Conservation (phyloP, 371 early-diverging fungal genomes). For the Mucor mucedo region DNA sequence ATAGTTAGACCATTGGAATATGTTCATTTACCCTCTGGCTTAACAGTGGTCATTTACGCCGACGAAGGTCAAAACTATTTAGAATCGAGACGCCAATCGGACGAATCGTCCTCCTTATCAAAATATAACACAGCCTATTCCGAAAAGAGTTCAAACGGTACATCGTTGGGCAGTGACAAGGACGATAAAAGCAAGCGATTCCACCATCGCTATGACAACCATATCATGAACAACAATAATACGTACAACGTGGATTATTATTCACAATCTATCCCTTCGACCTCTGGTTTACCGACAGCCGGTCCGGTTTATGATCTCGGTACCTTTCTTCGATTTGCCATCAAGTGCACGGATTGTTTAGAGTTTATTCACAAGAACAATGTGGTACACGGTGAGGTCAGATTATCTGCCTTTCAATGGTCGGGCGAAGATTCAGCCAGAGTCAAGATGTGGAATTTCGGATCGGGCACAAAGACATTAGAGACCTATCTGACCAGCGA, state of each 20-base stretch:
- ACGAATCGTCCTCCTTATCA: not conserved
- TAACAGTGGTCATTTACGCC: constrained; percentile 43
- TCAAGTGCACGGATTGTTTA: constrained; percentile 46
- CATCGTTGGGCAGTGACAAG: constrained; percentile 7
- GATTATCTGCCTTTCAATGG: constrained; percentile 48
- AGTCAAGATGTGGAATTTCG: constrained; percentile 50
- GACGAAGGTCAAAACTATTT: constrained; percentile 42
- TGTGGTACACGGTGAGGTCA: constrained; percentile 49
- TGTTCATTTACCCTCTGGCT: constrained; percentile 39
- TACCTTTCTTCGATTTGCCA: constrained; percentile 51
- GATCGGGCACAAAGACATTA: constrained; percentile 39
- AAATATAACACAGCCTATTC: constrained; percentile 1
- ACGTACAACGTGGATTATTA: not conserved
- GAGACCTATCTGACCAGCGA: constrained; percentile 48
- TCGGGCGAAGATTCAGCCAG: constrained; percentile 33
- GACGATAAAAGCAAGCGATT: constrained; percentile 10
- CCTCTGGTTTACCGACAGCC: constrained; percentile 12
- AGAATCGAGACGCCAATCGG: constrained; percentile 17
- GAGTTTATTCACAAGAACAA: constrained; percentile 51
- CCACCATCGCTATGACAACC: not conserved
- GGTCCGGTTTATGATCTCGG: constrained; percentile 42
- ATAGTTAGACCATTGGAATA: constrained; percentile 48
- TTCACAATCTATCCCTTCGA: constrained; percentile 10
- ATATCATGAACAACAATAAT: not conserved
- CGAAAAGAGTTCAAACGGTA: not conserved